These are phyloP conservation scores for Populus hybrid DNA, from an alignment of 441 rosid genomes.

Conservation along the genomic window DNA sequence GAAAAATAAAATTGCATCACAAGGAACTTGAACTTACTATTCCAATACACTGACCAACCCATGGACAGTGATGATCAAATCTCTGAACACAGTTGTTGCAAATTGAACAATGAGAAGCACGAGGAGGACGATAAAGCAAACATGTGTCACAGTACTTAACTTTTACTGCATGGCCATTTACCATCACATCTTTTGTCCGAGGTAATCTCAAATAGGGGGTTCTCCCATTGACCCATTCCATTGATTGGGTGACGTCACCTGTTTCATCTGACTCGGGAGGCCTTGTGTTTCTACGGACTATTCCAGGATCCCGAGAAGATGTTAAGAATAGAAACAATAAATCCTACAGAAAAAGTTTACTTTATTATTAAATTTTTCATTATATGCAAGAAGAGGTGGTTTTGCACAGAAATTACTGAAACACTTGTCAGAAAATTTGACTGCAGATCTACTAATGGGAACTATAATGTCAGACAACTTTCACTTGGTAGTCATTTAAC, in stretches of 20 bases:
- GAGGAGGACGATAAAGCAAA: constrained; percentile 89
- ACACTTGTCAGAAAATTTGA: not conserved
- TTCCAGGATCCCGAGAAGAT: constrained; percentile 88
- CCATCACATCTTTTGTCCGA: constrained; percentile 62
- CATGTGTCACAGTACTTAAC: constrained; percentile 95
- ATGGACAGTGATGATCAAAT: constrained; percentile 98
- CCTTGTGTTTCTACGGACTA: constrained; percentile 62
- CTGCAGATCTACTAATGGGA: too few relatives aligned
- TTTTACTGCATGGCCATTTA: constrained; percentile 72
- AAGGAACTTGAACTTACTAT: constrained; percentile 48
- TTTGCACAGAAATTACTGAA: not conserved
- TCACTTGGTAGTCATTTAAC: not conserved
- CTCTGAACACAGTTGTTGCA: constrained; percentile 94
- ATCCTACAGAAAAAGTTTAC: constrained; percentile 43
- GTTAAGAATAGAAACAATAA: constrained; percentile 71
- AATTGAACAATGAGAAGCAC: constrained; percentile 95
- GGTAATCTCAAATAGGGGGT: constrained; percentile 60
- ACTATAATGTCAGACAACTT: not conserved
- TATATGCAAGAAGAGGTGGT: not conserved
- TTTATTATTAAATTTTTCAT: constrained; percentile 10
- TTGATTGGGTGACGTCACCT: constrained; percentile 50
- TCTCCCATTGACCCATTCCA: constrained; percentile 78
- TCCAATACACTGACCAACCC: constrained; percentile 99
- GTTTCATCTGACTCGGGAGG: constrained; percentile 66
- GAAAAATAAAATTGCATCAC: not conserved